A percentile compares a stretch with the other conserved stretches of the same genome.
Conservation (phyloP, 345 rosid species). For the Dipteronia sinensis region DNA sequence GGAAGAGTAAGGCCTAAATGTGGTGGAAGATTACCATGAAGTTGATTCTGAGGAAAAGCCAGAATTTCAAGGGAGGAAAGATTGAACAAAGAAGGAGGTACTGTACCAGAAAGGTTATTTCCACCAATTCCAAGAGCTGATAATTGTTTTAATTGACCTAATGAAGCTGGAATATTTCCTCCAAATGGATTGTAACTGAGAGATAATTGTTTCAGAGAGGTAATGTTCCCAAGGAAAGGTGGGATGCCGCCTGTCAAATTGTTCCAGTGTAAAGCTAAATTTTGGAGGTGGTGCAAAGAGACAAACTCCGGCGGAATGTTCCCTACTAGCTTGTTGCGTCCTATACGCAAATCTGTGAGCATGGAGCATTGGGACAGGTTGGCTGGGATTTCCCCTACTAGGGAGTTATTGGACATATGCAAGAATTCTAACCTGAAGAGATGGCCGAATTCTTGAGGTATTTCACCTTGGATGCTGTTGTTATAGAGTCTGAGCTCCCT, state of each 20-base stretch:
- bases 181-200: not conserved
- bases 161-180: slow-evolving; percentile 23
- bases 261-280: not conserved
- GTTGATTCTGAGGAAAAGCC: slow-evolving; percentile 3
- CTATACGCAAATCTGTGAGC: not conserved
- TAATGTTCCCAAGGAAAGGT: slow-evolving; percentile 21
- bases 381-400: slow-evolving; percentile 20
- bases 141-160: slow-evolving; percentile 17
- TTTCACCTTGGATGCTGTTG: slow-evolving; percentile 12
- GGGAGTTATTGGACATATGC: not conserved
- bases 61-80: slow-evolving; percentile 16
- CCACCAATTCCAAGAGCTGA: not conserved
- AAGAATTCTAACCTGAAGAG: slow-evolving; percentile 11
- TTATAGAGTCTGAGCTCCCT: slow-evolving; percentile 20
- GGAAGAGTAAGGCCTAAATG: slow-evolving; percentile 22
- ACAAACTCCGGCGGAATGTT: slow-evolving; percentile 16
- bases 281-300: not conserved
- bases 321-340: slow-evolving; percentile 11
- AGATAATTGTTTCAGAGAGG: slow-evolving; percentile 11
- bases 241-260: slow-evolving; percentile 22
- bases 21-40: slow-evolving; percentile 27
- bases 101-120: slow-evolving; percentile 21
- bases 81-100: slow-evolving; percentile 25
- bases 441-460: slow-evolving; percentile 18
- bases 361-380: slow-evolving; percentile 10